Percentiles rank a stretch among this genome's conserved stretches.
Conservation (phyloP, 2,329 filamentous ascomycete genomes). For the Ceratocystis diversiconidia region DNA sequence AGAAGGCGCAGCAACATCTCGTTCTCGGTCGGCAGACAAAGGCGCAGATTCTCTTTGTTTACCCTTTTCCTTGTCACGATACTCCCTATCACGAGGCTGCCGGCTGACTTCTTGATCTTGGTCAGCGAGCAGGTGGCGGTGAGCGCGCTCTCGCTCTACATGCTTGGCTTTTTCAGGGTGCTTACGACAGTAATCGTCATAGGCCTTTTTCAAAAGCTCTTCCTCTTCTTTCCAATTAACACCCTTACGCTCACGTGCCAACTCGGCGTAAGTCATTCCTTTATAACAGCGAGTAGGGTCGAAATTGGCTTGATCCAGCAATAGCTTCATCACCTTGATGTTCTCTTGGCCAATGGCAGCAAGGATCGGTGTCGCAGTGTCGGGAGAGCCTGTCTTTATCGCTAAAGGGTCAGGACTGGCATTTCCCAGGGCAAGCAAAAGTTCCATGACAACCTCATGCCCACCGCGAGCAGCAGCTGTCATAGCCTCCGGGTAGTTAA, state of each 20-base stretch:
- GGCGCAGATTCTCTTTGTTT: not conserved
- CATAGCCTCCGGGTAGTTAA: conserved; percentile 69
- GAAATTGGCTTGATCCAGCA: conserved; percentile 63
- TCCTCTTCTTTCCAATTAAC: conserved; percentile 85
- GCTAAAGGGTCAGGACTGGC: conserved; percentile 56
- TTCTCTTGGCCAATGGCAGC: conserved; percentile 85
- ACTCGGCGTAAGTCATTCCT: conserved; percentile 72
- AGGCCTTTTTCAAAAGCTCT: conserved; percentile 62
- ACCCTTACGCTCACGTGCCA: conserved; percentile 68
- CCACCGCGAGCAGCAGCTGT: conserved; percentile 86
- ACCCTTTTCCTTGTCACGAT: conserved; percentile 18
- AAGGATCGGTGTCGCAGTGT: conserved; percentile 81
- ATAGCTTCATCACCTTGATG: conserved; percentile 65
- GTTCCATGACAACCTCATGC: conserved; percentile 72
- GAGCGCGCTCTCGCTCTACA: conserved; percentile 29
- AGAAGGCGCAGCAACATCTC: conserved; percentile 29
- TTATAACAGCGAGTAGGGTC: conserved; percentile 67
- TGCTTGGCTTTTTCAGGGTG: conserved; percentile 36
- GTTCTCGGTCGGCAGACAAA: conserved; percentile 28
- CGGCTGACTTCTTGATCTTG: conserved; percentile 12
- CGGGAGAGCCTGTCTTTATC: conserved; percentile 43
- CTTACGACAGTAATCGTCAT: conserved; percentile 47
- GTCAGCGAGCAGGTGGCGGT: not conserved
- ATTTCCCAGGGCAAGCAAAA: conserved; percentile 55
- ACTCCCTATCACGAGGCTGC: conserved; percentile 25